Conservation (phyloP, 1,139 yeast genomes). For the Taphrina flavorubra region DNA sequence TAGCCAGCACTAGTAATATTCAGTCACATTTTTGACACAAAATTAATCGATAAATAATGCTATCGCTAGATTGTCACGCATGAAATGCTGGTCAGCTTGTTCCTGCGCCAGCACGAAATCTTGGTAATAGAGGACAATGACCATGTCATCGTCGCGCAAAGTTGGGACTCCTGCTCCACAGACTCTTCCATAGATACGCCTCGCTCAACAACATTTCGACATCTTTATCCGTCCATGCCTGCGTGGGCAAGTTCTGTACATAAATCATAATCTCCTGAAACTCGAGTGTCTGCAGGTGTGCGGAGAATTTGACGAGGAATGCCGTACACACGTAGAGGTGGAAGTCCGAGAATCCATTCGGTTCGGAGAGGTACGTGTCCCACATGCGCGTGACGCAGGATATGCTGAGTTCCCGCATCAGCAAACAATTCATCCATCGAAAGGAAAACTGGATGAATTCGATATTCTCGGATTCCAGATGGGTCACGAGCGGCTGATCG, state of each 20-base stretch:
- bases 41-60: neutral
- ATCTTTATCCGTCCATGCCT: conserved; percentile 83
- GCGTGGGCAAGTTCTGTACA: conserved; percentile 86
- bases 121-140: too few relatives aligned
- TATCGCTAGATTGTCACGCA: neutral
- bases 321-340: conserved; percentile 99
- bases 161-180: conserved; percentile 53
- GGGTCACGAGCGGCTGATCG: conserved; percentile 72
- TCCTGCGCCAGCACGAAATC: neutral
- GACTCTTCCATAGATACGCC: conserved; percentile 94
- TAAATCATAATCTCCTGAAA: conserved; percentile 92
- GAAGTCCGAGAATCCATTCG: conserved; percentile 82
- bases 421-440: conserved; percentile 97
- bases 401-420: conserved; percentile 90
- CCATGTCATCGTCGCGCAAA: conserved; percentile 21
- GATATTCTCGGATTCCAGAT: conserved; percentile 77
- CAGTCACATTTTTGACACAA: too few relatives aligned
- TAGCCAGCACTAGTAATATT: too few relatives aligned
- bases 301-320: conserved; percentile 83
- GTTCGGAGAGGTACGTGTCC: conserved; percentile 94
- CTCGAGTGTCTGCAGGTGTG: conserved; percentile 79
- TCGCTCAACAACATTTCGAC: conserved; percentile 91
- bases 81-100: neutral
- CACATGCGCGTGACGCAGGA: conserved; percentile 87
- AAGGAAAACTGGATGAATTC: conserved; percentile 95